Base-by-base conservation (phyloP, 2,329 filamentous ascomycete genomes). In the Trichophyton simii region DNA sequence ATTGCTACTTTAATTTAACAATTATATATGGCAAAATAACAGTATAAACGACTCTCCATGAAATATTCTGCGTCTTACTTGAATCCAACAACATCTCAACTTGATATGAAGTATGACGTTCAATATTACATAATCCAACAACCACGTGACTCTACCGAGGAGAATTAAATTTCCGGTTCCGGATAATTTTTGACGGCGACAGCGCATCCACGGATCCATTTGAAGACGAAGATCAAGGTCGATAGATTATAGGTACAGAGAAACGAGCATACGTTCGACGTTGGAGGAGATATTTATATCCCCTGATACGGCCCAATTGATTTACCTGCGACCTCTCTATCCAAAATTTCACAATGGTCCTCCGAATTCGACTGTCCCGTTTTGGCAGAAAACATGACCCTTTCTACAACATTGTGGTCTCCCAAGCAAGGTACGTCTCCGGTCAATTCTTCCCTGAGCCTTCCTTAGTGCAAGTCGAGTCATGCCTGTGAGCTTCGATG, bases 381-480 rank as follows among this genome's bases (percentile, higher is more conserved):
- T 96, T 97, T 74, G 91, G 91, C 72, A 89, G 87, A 74, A 85
- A 83, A 66, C 91, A 95, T 73, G 74, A 83, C n/a, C 92, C 94
- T 1, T 87, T 96, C 69, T 99, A 96, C 82, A 99, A 99, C 78
- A 96, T 99, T 66, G 90, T 97, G 67, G 89, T 99, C 66, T 84
- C 91, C 15, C 92, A 97, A 71, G 91, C 91, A 55, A 86, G 91
- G 89, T 95, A 82, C 66, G 64, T 59, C 20, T 22, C 46, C 3
- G 5, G 22, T 52, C 9, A 52, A 52, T 28, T 18, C 28, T 3
- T 36, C 52, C 34, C 6, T 2, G 5, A 3, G n/a, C 54, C 54
- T 55, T 13, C 52, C 52, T 36, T 13, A 18, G 25, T 8, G 15
- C 3, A 15, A 11, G 52, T n/a, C 28, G 28, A 31, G 6, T 9